Evolutionary conservation across 148 eudicot genomes (phyloP).

Genomic region (Spergularia marina): DNA sequence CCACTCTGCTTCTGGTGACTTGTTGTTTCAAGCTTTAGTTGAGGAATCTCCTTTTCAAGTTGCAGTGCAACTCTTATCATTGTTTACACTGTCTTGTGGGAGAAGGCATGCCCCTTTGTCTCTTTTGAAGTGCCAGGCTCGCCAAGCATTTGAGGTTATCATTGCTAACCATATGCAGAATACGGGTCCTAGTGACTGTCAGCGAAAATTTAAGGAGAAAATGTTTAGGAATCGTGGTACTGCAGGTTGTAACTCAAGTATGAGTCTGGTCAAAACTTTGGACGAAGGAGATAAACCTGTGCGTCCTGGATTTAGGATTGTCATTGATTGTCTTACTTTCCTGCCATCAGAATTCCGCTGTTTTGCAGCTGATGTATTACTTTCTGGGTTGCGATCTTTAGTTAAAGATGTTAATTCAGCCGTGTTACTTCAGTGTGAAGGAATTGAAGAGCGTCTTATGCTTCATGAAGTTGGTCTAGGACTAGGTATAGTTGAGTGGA

Average conservation of each 20-base stretch:
- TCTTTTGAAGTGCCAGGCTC: slow-evolving; percentile 71
- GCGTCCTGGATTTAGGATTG: slow-evolving; percentile 44
- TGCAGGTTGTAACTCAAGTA: slow-evolving; percentile 10
- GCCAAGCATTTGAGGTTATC: slow-evolving; percentile 68
- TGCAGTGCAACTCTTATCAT: slow-evolving; percentile 70
- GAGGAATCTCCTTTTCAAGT: slow-evolving; percentile 67
- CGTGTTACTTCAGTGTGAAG: slow-evolving; percentile 56
- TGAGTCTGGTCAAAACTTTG: slow-evolving; percentile 21
- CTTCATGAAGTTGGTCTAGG: slow-evolving; percentile 85
- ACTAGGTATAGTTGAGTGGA: slow-evolving; percentile 85
- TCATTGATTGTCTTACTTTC: slow-evolving; percentile 71
- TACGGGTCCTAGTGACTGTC: slow-evolving; percentile 19
- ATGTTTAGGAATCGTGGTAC: slow-evolving; percentile 20
- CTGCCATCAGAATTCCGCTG: slow-evolving; percentile 68
- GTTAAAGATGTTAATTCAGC: slow-evolving; percentile 60
- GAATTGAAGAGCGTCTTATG: slow-evolving; percentile 59
- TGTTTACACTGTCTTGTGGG: slow-evolving; percentile 75
- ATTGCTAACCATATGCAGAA: slow-evolving; percentile 34
- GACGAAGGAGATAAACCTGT: slow-evolving; percentile 26
- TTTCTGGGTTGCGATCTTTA: slow-evolving; percentile 61
- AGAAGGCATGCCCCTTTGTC: slow-evolving; percentile 56
- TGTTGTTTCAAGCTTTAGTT: slow-evolving; percentile 66
- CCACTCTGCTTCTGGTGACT: slow-evolving; percentile 63
- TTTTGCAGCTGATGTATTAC: slow-evolving; percentile 77
- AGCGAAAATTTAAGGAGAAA: slow-evolving; percentile 21